Evolutionary conservation across 148 eudicot genomes (phyloP).

Genomic region (Chenopodium album): DNA sequence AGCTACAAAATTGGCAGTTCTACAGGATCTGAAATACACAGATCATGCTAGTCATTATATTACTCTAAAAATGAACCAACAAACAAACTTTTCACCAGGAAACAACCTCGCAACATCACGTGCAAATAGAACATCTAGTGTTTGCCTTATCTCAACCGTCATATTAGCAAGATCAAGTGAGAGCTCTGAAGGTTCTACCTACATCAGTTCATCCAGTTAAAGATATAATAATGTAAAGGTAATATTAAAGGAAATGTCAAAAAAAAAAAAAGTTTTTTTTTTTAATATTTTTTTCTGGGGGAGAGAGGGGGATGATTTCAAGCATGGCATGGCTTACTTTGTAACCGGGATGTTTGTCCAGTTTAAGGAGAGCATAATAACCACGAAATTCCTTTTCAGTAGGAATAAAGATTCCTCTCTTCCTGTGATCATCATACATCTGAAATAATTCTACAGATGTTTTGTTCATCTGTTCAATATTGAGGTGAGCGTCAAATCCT

Average conservation of each 20-base stretch:
- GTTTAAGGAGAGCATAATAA: constrained; percentile 93
- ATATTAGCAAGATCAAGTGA: constrained; percentile 98
- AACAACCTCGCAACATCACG: constrained; percentile 93
- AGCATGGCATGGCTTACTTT: constrained; percentile 66
- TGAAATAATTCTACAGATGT: constrained; percentile 96
- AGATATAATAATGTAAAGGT: not conserved
- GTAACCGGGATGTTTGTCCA: constrained; percentile 98
- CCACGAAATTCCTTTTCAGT: constrained; percentile 96
- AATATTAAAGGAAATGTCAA: not conserved
- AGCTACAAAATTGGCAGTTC: constrained; percentile 89
- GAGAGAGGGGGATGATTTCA: not conserved
- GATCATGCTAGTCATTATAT: constrained; percentile 23
- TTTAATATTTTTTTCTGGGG: too few species aligned
- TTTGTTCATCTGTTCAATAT: constrained; percentile 99
- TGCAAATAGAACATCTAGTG: constrained; percentile 79
- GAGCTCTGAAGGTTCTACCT: constrained; percentile 99
- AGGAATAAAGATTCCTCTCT: constrained; percentile 70
- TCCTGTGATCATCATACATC: constrained; percentile 92
- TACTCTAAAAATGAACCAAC: constrained; percentile 18
- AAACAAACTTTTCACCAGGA: constrained; percentile 15
- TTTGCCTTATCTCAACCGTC: constrained; percentile 89
- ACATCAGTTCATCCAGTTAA: constrained; percentile 36
- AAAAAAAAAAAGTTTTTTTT: too few species aligned
- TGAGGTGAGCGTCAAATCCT: constrained; percentile 97
- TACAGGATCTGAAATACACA: constrained; percentile 73